Evolutionary conservation across 352 stramenopile genomes (phyloP), one percentile per base, ranked within the genome.

Genomic region (Phytophthora megakarya): DNA sequence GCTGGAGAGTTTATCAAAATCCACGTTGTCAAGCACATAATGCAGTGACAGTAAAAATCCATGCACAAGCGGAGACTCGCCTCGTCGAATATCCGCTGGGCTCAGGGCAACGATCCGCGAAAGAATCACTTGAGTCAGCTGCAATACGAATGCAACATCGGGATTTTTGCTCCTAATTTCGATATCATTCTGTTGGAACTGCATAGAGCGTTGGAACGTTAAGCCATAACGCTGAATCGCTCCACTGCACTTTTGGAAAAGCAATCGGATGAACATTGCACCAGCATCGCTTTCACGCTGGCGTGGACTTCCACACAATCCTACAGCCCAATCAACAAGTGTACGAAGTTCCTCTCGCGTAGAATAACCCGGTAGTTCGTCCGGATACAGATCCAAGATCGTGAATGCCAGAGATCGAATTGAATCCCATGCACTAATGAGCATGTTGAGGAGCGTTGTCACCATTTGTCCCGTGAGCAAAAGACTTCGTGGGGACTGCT

Each of bases 251-350:
- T 84, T 78, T 46, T 73, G 62, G 55, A 92, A 93, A 22, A 97
- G 43, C 23, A 96, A 57, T 3, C 78, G 81, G 59, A 97, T 88
- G 46, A 96, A 91, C 35, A 95, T 77, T 0, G 88, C 90, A n/a
- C 88, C 88, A 21, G 86, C 83, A 44, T 96, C 87, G 37, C 83
- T 95, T 62, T 96, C 89, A 47, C 87, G 81, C 56, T 95, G 86
- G 13, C 84, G 80, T 32, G 86, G 81, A 42, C 86, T 93, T 23
- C 78, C 72, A 32, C 81, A 90, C 15, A 95, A 73, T 44, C 75
- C 78, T 40, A 95, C 51, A 1, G 84, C 73, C 86, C 86, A 95
- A n/a, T 88, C 62, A 52, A 89, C 63, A 1, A 95, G 70, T 26
- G 56, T 67, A 35, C 67, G 49, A 23, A 93, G 67, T 45, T 80